phyloP scores from a whole-genome alignment of 2,329 filamentous ascomycete genomes.

The Didymella segeticola region DNA sequence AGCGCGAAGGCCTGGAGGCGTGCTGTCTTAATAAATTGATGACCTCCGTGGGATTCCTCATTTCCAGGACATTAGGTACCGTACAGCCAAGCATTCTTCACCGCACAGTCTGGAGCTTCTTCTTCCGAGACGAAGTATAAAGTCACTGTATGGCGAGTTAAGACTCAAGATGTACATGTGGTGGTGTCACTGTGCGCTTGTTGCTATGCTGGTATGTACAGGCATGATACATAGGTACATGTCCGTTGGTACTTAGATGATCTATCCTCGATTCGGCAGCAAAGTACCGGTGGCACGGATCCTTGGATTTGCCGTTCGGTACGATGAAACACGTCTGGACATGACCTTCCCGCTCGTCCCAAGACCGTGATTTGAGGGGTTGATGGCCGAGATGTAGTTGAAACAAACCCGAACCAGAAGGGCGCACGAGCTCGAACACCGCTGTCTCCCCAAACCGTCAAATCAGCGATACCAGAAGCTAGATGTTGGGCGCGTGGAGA shows the following conservation, averaged over 20 bases:
- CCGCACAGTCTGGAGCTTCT: not conserved
- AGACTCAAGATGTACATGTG: not conserved
- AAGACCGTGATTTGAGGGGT: constrained; percentile 20
- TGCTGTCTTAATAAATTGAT: not conserved
- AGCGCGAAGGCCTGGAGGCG: not conserved
- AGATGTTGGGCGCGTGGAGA: not conserved
- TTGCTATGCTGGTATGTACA: constrained; percentile 12
- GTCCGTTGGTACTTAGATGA: too few species aligned
- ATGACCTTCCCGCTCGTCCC: constrained; percentile 31
- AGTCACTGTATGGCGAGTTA: not conserved
- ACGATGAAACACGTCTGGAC: constrained; percentile 29
- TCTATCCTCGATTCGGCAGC: constrained; percentile 13
- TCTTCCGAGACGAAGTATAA: not conserved
- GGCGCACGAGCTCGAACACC: not conserved
- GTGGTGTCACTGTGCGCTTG: constrained; percentile 14
- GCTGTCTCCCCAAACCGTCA: not conserved
- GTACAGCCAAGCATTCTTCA: not conserved
- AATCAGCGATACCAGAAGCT: not conserved
- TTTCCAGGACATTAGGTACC: not conserved
- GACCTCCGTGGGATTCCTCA: not conserved
- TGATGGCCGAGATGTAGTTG: not conserved
- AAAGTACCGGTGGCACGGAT: constrained; percentile 22
- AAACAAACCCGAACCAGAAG: constrained; percentile 7
- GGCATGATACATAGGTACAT: too few species aligned
- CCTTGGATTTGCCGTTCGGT: constrained; percentile 22